Conservation (phyloP, 306 rosid species). For the Quercus agrifolia region DNA sequence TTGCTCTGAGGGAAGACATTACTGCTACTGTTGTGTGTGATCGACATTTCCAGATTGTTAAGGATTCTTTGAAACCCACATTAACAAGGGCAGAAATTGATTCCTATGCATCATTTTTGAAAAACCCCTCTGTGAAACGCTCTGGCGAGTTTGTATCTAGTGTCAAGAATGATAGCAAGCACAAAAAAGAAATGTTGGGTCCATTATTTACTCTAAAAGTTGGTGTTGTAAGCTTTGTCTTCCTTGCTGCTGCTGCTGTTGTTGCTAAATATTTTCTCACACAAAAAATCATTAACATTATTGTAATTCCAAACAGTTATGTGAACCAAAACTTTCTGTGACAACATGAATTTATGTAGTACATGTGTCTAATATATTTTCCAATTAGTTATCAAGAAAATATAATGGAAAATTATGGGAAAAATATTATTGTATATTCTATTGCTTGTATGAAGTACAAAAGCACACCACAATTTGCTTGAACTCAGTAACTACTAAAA, state of each 20-base stretch:
- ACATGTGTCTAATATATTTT: not conserved
- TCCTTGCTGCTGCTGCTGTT: conserved; percentile 31
- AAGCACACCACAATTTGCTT: conserved; percentile 5
- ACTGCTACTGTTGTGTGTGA: conserved; percentile 50
- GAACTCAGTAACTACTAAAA: conserved; percentile 50
- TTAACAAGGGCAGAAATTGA: conserved; percentile 50
- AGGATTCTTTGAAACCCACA: conserved; percentile 61
- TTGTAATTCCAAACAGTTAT: no score
- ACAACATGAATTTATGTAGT: no score
- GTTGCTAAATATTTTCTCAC: conserved; percentile 37
- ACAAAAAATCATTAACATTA: no score
- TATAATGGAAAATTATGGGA: not conserved
- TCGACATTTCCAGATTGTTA: conserved; percentile 65
- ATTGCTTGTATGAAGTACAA: not conserved
- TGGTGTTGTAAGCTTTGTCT: conserved; percentile 28
- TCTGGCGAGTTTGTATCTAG: conserved; percentile 24
- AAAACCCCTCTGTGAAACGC: conserved; percentile 36
- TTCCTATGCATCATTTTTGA: conserved; percentile 54
- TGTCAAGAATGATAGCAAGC: not conserved
- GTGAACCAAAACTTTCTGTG: no score
- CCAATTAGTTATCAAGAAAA: not conserved
- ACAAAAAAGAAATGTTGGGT: not conserved
- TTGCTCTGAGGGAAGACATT: conserved; percentile 80
- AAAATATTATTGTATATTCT: not conserved
- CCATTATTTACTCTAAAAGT: conserved; percentile 31